These are phyloP conservation scores for Potentilla sterilis DNA, from an alignment of 306 rosid species.

Conservation along the genomic window DNA sequence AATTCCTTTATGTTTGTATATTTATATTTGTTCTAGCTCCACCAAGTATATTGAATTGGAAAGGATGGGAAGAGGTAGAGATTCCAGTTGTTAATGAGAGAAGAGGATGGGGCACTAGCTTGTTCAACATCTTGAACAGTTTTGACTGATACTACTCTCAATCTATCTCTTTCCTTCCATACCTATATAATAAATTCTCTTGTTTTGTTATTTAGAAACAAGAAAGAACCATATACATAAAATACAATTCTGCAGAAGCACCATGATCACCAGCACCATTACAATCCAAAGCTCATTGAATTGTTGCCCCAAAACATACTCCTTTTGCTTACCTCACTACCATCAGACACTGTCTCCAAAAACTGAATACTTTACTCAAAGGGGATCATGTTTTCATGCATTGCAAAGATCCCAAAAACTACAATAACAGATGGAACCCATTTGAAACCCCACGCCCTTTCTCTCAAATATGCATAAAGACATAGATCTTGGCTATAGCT, in stretches of 20 bases:
- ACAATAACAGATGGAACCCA: slow-evolving; percentile 20
- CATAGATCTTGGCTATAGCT: slow-evolving; percentile 31
- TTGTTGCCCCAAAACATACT: slow-evolving; percentile 49
- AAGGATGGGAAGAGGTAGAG: slow-evolving; percentile 82
- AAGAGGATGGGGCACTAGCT: slow-evolving; percentile 71
- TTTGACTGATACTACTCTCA: slow-evolving; percentile 55
- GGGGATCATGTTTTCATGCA: slow-evolving; percentile 34
- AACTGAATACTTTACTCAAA: slow-evolving; percentile 36
- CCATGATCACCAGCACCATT: slow-evolving; percentile 34
- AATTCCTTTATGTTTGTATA: not conserved
- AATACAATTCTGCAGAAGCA: slow-evolving; percentile 22
- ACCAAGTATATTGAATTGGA: slow-evolving; percentile 19
- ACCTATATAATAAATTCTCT: slow-evolving; percentile 35
- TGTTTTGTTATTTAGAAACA: slow-evolving; percentile 13
- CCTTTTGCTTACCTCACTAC: slow-evolving; percentile 61
- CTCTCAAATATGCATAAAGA: slow-evolving; percentile 17
- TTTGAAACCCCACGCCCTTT: slow-evolving; percentile 12
- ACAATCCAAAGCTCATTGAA: slow-evolving; percentile 69
- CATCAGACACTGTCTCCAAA: slow-evolving; percentile 60
- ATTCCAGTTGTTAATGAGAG: slow-evolving; percentile 69
- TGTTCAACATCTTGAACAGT: slow-evolving; percentile 48
- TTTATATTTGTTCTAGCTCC: not conserved
- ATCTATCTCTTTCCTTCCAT: slow-evolving; percentile 49
- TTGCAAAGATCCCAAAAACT: slow-evolving; percentile 30
- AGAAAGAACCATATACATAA: slow-evolving; percentile 33